Percentiles rank a stretch among this genome's conserved stretches.
Conservation (phyloP, 2,329 filamentous ascomycete genomes). For the Botryosphaeria dothidea region DNA sequence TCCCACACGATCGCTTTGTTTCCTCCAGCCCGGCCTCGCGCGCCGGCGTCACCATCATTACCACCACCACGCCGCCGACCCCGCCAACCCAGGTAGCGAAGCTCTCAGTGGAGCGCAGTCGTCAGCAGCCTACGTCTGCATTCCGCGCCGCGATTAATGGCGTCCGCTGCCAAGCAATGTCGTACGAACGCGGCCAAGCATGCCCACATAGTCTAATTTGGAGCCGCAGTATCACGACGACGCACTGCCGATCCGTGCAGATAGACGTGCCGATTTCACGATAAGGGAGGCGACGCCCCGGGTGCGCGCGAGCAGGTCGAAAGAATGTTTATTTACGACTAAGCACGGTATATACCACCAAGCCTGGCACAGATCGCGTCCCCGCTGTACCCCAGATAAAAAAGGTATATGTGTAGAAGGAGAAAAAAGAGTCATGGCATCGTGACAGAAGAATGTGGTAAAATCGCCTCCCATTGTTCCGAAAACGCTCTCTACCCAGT, state of each 20-base stretch:
- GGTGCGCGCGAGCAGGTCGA: not conserved
- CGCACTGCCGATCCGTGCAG: not conserved
- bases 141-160: not conserved
- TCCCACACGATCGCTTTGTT: not conserved
- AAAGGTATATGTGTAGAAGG: not conserved
- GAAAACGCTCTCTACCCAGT: constrained; percentile 17
- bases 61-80: not conserved
- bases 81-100: not conserved
- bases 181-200: not conserved
- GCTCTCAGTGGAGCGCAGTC: not conserved
- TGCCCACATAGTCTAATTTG: not conserved
- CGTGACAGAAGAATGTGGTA: constrained; percentile 16
- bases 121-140: constrained; percentile 10
- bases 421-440: constrained; percentile 15
- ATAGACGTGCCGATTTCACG: constrained; percentile 3
- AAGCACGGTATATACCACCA: constrained; percentile 1
- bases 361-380: not conserved
- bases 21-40: not conserved
- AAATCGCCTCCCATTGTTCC: constrained; percentile 16
- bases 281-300: not conserved
- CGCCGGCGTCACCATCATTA: not conserved
- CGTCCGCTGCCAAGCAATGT: not conserved
- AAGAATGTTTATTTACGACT: constrained; percentile 2
- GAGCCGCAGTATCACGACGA: not conserved
- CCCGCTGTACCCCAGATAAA: not conserved